Evolutionary conservation across 257 asterid species (phyloP).

Genomic region (Parsonsia alboflavescens): DNA sequence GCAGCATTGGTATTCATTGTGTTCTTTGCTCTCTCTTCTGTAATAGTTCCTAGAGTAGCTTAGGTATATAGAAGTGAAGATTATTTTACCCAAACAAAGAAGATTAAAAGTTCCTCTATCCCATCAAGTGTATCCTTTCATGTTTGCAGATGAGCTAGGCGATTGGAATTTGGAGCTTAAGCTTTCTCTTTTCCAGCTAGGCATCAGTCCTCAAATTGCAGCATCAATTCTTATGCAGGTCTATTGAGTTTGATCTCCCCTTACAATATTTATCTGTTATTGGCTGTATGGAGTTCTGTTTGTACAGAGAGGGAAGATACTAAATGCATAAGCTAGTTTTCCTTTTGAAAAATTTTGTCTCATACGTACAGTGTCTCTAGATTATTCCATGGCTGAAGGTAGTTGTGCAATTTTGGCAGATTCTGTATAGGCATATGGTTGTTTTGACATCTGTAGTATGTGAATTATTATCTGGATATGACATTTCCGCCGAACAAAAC

Average conservation of each 20-base stretch:
- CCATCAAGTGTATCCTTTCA: neutral
- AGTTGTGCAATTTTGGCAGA: neutral
- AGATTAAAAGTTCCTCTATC: neutral
- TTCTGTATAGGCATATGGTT: neutral
- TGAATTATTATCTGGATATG: neutral
- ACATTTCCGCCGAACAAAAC: neutral
- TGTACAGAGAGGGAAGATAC: neutral
- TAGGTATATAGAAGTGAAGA: neutral
- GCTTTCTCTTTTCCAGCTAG: slow-evolving; percentile 94
- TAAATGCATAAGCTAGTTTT: neutral
- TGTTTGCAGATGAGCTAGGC: slow-evolving; percentile 81
- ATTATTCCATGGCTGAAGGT: neutral
- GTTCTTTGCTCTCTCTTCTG: neutral
- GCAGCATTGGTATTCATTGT: neutral
- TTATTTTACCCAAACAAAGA: neutral
- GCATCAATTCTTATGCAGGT: slow-evolving; percentile 99
- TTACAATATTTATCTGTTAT: neutral
- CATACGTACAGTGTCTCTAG: neutral
- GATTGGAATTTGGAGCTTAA: slow-evolving; percentile 78
- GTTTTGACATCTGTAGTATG: neutral
- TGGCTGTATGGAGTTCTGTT: neutral
- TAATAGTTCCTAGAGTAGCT: neutral
- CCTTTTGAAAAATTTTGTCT: neutral
- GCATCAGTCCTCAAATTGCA: slow-evolving; percentile 95
- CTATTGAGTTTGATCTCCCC: slow-evolving; percentile 15